phyloP scores from a whole-genome alignment of 2,329 filamentous ascomycete genomes.

The Clarireedia monteithiana region DNA sequence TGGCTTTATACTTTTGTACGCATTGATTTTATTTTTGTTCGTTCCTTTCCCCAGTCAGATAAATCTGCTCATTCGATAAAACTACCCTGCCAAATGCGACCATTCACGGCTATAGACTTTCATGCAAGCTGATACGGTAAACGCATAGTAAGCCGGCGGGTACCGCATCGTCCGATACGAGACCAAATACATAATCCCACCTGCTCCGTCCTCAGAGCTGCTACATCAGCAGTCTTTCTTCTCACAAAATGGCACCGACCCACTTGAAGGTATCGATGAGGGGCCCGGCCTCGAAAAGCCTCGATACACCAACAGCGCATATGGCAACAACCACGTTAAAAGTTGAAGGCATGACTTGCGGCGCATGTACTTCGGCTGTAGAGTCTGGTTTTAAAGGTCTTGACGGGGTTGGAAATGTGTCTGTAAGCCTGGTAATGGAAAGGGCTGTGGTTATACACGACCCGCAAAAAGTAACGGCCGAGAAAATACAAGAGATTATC shows the following conservation, averaged over 20 bases:
- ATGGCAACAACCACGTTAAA: constrained; percentile 88
- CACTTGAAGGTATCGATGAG: constrained; percentile 23
- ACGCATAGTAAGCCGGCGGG: constrained; percentile 3
- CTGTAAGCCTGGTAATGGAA: constrained; percentile 90
- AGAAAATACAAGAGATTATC: constrained; percentile 74
- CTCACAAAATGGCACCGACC: constrained; percentile 23
- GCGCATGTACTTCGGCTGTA: constrained; percentile 91
- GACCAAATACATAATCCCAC: neutral
- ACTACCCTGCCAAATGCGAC: constrained; percentile 2
- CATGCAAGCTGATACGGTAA: constrained; percentile 5
- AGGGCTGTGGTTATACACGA: constrained; percentile 92
- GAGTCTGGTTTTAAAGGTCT: constrained; percentile 83
- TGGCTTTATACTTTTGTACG: neutral
- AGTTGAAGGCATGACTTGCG: constrained; percentile 87
- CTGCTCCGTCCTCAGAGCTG: neutral
- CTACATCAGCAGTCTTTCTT: neutral
- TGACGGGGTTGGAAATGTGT: constrained; percentile 75
- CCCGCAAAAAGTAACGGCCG: constrained; percentile 62
- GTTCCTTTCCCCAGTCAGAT: neutral
- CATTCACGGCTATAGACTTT: neutral
- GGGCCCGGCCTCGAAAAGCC: constrained; percentile 12
- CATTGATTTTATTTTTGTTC: neutral
- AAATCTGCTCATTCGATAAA: constrained; percentile 6
- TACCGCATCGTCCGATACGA: constrained; percentile 2
- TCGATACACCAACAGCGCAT: constrained; percentile 34